These are phyloP conservation scores for Erythrobasidium yunnanense DNA, from an alignment of 768 basidiomycete genomes.

Conservation along the genomic window DNA sequence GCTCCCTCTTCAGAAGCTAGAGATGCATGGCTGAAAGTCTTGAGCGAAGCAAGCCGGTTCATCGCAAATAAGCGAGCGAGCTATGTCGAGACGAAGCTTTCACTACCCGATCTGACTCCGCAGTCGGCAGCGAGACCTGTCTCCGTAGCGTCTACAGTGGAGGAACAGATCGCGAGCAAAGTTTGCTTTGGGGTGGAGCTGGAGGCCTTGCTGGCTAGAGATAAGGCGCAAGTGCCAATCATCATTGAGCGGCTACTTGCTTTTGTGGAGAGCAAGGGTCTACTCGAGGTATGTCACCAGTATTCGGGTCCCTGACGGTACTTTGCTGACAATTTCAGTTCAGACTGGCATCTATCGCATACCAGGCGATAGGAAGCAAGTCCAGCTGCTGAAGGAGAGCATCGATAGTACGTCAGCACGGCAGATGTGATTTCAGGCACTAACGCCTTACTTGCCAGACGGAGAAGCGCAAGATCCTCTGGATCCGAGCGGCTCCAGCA, in stretches of 20 bases:
- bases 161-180: neutral
- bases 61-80: constrained; percentile 31
- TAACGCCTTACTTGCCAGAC: neutral
- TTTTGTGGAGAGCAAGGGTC: constrained; percentile 24
- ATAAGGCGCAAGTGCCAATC: constrained; percentile 17
- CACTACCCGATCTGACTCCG: constrained; percentile 23
- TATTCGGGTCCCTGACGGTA: too few species aligned
- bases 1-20: constrained; percentile 18
- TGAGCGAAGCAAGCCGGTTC: constrained; percentile 24
- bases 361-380: constrained; percentile 28
- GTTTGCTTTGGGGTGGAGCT: constrained; percentile 26
- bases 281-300: constrained; percentile 18
- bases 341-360: constrained; percentile 33
- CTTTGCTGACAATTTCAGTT: neutral
- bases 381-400: constrained; percentile 21
- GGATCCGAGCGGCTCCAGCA: neutral
- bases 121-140: neutral
- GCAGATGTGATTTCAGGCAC: neutral
- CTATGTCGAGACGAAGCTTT: constrained; percentile 23
- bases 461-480: neutral
- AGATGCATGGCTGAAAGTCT: constrained; percentile 27
- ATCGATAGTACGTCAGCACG: constrained; percentile 18
- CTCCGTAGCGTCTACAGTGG: neutral
- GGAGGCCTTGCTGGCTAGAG: constrained; percentile 12
- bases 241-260: constrained; percentile 20